Evolutionary conservation across 2,329 filamentous ascomycete species (phyloP), one percentile per base, ranked within the genome.

Genomic region (Bipolaris sorokiniana): DNA sequence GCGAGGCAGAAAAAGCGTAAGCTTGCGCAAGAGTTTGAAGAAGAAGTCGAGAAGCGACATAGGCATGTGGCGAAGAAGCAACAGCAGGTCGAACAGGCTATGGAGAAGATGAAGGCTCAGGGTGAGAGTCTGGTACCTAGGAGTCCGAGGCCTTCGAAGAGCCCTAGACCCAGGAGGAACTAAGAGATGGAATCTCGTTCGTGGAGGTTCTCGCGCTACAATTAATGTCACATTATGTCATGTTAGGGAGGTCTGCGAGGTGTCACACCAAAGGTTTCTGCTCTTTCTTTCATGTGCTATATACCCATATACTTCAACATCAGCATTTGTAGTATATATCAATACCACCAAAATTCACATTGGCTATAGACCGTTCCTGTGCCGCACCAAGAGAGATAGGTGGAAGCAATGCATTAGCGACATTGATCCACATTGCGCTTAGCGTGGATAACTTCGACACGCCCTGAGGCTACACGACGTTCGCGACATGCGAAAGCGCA

Each of bases 41-140:
- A 76, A 2, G 81, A 87, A 63, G 76, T 88, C 37, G 80, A 80
- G 58, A 73, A 78, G 54, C 79, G 86, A n/a, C 78, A 87, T 65
- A 75, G 80, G 7, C 65, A 75, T 38, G 80, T 88, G 3, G 74
- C 79, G 52, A 78, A 78, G 52, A 83, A 84, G 63, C 79, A 79
- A 42, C 70, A 72, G 15, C 73, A 81, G 18, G 78, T 86, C 5
- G 77, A 82, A 34, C 71, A 72, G n/a, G 81, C 83, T 28, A 69
- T 86, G 62, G 72, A 72, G 7, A 80, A 76, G 58, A 85, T 88
- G 82, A 83, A 81, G 69, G 75, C 76, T 36, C 82, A 81, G 38
- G 86, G 86, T 5, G 76, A 78, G 18, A 79, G 79, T 33, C 78
- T 88, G 28, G 73, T 88, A 28, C 68, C 67, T 40, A 79, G 78